Conservation (phyloP, 2,329 filamentous ascomycete genomes). For the Diaporthe vaccinii region DNA sequence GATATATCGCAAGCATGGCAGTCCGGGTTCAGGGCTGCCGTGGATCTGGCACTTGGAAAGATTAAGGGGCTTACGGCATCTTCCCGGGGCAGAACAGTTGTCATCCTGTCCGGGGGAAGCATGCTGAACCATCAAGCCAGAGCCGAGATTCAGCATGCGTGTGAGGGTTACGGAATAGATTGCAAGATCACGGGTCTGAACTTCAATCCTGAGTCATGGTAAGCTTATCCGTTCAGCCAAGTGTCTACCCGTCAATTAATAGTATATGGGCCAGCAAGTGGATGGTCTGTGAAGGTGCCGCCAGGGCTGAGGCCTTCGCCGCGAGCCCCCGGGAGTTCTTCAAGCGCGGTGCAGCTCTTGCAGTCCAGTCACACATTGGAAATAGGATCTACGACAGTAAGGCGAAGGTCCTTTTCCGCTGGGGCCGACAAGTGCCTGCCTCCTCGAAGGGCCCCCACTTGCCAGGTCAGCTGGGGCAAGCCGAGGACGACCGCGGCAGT, state of each 20-base stretch:
- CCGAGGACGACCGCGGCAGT: not conserved
- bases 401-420: not conserved
- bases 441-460: not conserved
- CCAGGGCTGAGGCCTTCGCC: not conserved
- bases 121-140: conserved; percentile 11
- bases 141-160: not conserved
- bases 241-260: not conserved
- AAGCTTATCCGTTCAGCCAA: not conserved
- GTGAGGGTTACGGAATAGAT: not conserved
- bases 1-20: not conserved
- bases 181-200: not conserved
- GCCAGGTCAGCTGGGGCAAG: not conserved
- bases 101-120: not conserved
- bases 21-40: not conserved
- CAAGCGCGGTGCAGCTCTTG: not conserved
- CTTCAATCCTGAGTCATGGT: not conserved
- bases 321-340: not conserved
- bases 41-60: not conserved
- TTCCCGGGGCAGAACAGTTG: not conserved
- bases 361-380: not conserved
- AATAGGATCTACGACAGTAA: not conserved
- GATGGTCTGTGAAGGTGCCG: conserved; percentile 13
- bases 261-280: not conserved
- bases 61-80: not conserved
- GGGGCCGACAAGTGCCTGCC: not conserved